Conservation (phyloP, 73 alveolate species). For the Symbiodinium pilosum region DNA sequence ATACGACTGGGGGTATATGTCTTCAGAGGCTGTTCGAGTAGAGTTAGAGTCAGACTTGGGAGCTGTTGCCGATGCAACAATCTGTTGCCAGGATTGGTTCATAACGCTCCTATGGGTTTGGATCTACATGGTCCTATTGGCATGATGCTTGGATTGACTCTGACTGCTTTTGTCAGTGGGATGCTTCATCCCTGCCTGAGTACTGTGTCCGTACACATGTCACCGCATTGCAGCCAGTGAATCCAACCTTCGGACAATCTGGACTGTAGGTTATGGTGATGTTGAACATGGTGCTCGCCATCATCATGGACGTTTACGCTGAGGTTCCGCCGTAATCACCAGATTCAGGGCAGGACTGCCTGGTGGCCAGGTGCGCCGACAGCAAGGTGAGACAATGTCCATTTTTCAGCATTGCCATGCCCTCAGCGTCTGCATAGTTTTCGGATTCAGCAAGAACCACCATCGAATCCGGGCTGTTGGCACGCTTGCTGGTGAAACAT, state of each 20-base stretch:
- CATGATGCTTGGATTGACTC: not conserved
- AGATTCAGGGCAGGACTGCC: not conserved
- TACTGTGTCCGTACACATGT: too few relatives aligned
- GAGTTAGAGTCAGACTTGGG: not conserved
- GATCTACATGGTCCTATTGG: conserved; percentile 85
- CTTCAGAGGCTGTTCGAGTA: conserved; percentile 80
- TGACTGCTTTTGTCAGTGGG: too few relatives aligned
- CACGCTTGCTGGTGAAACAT: too few relatives aligned
- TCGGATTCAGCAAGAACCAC: too few relatives aligned
- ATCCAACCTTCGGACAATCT: too few relatives aligned
- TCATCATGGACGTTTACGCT: conserved; percentile 92
- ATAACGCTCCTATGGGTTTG: conserved; percentile 82
- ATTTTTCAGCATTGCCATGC: conserved; percentile 44
- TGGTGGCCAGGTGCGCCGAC: conserved; percentile 62
- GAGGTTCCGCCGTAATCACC: not conserved
- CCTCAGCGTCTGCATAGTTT: not conserved
- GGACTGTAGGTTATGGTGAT: conserved; percentile 74
- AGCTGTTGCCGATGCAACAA: not conserved
- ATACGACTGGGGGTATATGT: conserved; percentile 84
- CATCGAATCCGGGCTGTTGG: too few relatives aligned
- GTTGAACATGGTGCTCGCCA: conserved; percentile 93
- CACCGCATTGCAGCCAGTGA: too few relatives aligned
- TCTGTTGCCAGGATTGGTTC: conserved; percentile 53
- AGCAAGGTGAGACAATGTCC: conserved; percentile 91
- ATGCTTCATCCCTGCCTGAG: not conserved